Percentiles rank a stretch among this genome's conserved stretches.
phyloP scores from a whole-genome alignment of 2,329 filamentous ascomycete species.

The Talaromyces funiculosus region DNA sequence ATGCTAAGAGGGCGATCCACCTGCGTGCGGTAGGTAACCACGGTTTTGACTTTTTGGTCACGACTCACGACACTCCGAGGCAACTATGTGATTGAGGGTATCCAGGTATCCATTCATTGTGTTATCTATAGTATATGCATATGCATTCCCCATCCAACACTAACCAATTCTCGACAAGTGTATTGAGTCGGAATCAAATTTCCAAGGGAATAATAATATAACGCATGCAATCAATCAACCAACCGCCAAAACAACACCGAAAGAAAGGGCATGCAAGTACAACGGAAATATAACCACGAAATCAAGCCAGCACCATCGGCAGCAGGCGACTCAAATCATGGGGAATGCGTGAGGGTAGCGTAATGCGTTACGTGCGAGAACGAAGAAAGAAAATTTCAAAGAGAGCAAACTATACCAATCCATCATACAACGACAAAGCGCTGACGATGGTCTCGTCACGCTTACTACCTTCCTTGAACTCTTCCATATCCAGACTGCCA shows the following conservation, averaged over 20 bases:
- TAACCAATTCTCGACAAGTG: background rate
- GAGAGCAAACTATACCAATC: slow-evolving; percentile 61
- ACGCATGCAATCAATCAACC: background rate
- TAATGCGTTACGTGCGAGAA: background rate
- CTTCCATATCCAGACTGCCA: slow-evolving; percentile 89
- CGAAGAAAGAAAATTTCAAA: background rate
- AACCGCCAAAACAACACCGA: slow-evolving; percentile 15
- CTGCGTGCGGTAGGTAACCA: no score
- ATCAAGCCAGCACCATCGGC: background rate
- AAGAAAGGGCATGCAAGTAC: background rate
- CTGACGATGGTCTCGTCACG: slow-evolving; percentile 98
- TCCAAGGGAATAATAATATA: background rate
- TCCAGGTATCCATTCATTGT: background rate
- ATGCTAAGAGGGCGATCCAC: no score
- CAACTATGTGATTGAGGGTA: no score
- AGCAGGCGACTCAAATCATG: background rate
- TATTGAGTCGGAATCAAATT: background rate
- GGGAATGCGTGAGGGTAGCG: background rate
- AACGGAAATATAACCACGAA: background rate
- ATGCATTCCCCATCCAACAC: background rate
- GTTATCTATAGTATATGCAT: background rate
- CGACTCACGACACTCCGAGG: no score
- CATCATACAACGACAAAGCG: slow-evolving; percentile 91
- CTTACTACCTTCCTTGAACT: slow-evolving; percentile 99
- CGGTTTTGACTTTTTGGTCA: no score